phyloP scores from a whole-genome alignment of 805 yeast genomes.

The Ogataea parapolymorpha region DNA sequence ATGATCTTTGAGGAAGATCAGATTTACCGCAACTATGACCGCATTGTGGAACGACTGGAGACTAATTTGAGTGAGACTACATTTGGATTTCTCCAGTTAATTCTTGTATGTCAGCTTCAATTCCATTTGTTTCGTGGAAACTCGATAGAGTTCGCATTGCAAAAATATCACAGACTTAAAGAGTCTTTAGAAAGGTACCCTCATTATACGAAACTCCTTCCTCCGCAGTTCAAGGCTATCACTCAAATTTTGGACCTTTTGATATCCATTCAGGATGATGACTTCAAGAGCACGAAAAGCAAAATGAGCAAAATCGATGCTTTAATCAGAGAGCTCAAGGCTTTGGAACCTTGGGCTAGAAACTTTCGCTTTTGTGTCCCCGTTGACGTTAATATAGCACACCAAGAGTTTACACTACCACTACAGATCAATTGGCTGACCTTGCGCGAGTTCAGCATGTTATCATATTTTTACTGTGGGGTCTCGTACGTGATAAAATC shows the following conservation, averaged over 20 bases:
- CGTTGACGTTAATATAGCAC: neutral
- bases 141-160: slow-evolving; percentile 21
- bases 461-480: slow-evolving; percentile 42
- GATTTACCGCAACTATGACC: slow-evolving; percentile 21
- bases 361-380: slow-evolving; percentile 10
- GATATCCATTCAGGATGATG: slow-evolving; percentile 30
- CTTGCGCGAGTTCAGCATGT: slow-evolving; percentile 40
- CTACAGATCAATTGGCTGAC: slow-evolving; percentile 39
- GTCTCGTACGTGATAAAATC: slow-evolving; percentile 36
- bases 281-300: slow-evolving; percentile 25
- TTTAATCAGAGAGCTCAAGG: slow-evolving; percentile 28
- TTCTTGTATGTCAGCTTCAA: slow-evolving; percentile 31
- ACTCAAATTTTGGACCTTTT: slow-evolving; percentile 26
- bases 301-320: slow-evolving; percentile 31
- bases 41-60: slow-evolving; percentile 12
- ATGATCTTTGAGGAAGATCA: slow-evolving; percentile 27
- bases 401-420: slow-evolving; percentile 16
- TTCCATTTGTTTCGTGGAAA: slow-evolving; percentile 32
- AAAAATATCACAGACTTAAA: slow-evolving; percentile 20
- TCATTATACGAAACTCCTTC: slow-evolving; percentile 7
- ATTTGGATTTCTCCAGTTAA: slow-evolving; percentile 21
- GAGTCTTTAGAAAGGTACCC: slow-evolving; percentile 1
- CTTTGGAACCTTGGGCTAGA: slow-evolving; percentile 12
- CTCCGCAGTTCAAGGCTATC: slow-evolving; percentile 36
- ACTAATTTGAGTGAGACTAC: slow-evolving; percentile 7